These are phyloP conservation scores for Diutina pseudorugosa DNA, from an alignment of 1,139 yeast species.

Conservation along the genomic window DNA sequence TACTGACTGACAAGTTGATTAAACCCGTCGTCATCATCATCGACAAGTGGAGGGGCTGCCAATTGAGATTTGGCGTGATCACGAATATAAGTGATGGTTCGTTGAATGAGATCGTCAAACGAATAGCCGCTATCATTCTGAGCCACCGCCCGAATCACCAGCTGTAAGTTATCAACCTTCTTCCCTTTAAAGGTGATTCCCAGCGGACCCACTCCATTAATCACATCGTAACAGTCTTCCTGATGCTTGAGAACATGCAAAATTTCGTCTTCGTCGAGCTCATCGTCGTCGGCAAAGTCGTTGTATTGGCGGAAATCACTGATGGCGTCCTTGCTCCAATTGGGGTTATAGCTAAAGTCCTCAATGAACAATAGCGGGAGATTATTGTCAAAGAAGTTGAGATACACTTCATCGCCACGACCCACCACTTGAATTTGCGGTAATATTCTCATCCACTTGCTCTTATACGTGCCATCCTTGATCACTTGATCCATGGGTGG, in stretches of 20 bases:
- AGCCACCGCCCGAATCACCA: conserved; percentile 10
- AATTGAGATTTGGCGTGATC: background rate
- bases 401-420: conserved; percentile 6
- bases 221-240: conserved; percentile 15
- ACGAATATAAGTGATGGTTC: conserved; percentile 4
- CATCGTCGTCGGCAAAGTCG: conserved; percentile 8
- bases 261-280: conserved; percentile 8
- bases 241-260: conserved; percentile 13
- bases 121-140: conserved; percentile 7
- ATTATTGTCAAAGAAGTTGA: conserved; percentile 8
- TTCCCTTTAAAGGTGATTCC: background rate
- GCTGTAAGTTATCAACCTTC: conserved; percentile 10
- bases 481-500: conserved; percentile 1
- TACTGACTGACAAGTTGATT: background rate
- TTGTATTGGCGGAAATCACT: conserved; percentile 5
- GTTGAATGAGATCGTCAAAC: conserved; percentile 7
- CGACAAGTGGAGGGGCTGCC: conserved; percentile 3
- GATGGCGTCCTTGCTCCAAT: conserved; percentile 8
- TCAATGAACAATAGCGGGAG: conserved; percentile 11
- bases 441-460: conserved; percentile 13
- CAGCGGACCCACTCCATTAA: conserved; percentile 13
- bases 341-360: conserved; percentile 10
- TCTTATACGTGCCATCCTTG: conserved; percentile 4
- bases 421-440: conserved; percentile 8
- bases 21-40: background rate